These are phyloP conservation scores for Gastrodia elata DNA, from an alignment of 106 monocot genomes.

Conservation along the genomic window DNA sequence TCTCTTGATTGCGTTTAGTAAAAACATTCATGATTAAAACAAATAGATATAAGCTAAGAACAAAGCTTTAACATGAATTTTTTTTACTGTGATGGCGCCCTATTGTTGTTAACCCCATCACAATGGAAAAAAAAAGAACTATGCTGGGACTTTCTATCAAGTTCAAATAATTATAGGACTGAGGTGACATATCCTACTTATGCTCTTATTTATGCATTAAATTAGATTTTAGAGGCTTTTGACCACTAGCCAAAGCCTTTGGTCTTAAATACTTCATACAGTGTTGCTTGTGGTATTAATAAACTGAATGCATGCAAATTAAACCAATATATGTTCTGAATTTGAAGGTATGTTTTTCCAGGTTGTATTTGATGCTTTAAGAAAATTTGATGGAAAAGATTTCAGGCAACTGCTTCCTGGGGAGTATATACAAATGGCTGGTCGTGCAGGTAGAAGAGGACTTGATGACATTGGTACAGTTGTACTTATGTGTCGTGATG, in stretches of 20 bases:
- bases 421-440: slow-evolving; percentile 99
- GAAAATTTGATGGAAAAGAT: slow-evolving; percentile 96
- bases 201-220: slow-evolving; percentile 1
- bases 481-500: slow-evolving; percentile 87
- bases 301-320: background rate
- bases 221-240: background rate
- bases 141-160: background rate
- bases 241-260: background rate
- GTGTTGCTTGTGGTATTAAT: background rate
- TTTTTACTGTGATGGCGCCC: background rate
- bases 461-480: slow-evolving; percentile 93
- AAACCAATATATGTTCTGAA: background rate
- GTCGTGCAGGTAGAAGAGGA: slow-evolving; percentile 93
- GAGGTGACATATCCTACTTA: background rate
- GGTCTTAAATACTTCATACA: background rate
- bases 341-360: slow-evolving; percentile 8
- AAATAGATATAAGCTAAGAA: too few species aligned
- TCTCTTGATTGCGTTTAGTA: too few species aligned
- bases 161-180: background rate
- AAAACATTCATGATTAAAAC: too few species aligned
- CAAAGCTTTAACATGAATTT: too few species aligned
- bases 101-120: background rate
- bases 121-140: background rate
- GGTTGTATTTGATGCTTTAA: slow-evolving; percentile 87
- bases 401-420: slow-evolving; percentile 78